A percentile compares a stretch with the other conserved stretches of the same genome.
These are phyloP conservation scores for Abrus pulchellus DNA, from an alignment of 306 rosid species.

Conservation along the genomic window DNA sequence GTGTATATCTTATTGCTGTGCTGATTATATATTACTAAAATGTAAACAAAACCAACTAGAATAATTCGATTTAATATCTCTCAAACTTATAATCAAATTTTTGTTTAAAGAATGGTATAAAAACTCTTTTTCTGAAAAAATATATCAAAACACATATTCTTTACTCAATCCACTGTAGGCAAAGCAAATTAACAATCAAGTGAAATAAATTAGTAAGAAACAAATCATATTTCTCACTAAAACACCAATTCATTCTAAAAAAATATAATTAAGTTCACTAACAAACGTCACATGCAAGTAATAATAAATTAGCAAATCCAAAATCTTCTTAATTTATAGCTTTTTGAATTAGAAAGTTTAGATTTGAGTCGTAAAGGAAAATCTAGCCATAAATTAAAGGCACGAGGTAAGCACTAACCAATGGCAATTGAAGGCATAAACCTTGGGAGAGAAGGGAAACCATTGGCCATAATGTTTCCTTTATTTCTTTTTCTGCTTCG, in stretches of 20 bases:
- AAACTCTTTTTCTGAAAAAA: too few relatives aligned
- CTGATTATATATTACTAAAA: too few relatives aligned
- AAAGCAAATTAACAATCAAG: background rate
- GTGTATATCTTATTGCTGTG: too few relatives aligned
- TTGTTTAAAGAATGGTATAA: too few relatives aligned
- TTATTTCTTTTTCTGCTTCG: too few relatives aligned
- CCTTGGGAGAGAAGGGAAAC: background rate
- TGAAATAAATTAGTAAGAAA: background rate
- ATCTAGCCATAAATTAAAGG: too few relatives aligned
- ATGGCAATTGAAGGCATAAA: background rate
- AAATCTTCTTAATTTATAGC: background rate
- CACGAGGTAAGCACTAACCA: background rate
- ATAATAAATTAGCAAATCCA: background rate
- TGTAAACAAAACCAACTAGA: background rate
- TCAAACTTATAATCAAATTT: background rate
- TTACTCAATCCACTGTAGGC: background rate
- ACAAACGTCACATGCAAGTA: background rate
- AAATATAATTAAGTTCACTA: background rate
- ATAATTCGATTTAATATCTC: background rate
- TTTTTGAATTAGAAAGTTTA: background rate
- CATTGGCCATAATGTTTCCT: background rate
- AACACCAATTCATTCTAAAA: background rate
- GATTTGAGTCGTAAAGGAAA: background rate
- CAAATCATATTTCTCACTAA: background rate
- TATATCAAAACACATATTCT: too few relatives aligned